Base-by-base conservation (phyloP, 2,329 filamentous ascomycete genomes). In the Fusarium sp. region DNA sequence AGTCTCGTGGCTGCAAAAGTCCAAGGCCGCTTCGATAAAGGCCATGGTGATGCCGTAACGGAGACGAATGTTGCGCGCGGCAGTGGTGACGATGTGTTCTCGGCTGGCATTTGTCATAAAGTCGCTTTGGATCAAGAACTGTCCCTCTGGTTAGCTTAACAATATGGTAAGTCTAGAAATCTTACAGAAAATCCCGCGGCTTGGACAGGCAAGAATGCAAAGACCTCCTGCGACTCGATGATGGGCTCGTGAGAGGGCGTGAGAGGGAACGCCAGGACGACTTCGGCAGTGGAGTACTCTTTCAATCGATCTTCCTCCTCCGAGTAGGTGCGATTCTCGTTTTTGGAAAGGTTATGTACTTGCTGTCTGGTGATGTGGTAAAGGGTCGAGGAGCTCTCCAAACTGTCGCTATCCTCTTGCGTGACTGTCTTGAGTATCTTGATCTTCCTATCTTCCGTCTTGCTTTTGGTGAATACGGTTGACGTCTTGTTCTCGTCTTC, bases 51-150 rank as follows among this genome's bases (percentile, higher is more conserved):
- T 68, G 7, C 42, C 50, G 0, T 9, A 23, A 0, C 59, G 65
- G 3, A 73, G 50, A 0, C 50, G n/a, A 0, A 63, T 8, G 6
- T 71, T 73, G 5, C 68, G 58, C 13, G 29, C 25, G 0, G 65
- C 63, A 1, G 65, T 68, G 3, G 61, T 62, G 2, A 66, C 53
- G 8, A 73, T 68, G 14, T 62, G 56, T 16, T 71, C 49, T 4
- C 68, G 65, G 2, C 59, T 66, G 16, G 60, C 61, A 16, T 65
- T 64, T 1, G 66, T 64, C 7, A 68, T 66, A 2, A 73, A 73
- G 16, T 73, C 70, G 0, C 65, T 66, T 1, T 73, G 62, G 13
- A 73, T 71, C 4, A 68, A 57, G 11, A 72, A 73, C 71, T 73
- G 0, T 2, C 8, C 1, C 18, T n/a, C 1, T 6, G 2, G n/a